These are phyloP conservation scores for Plectosphaerella cucumerina DNA, from an alignment of 2,329 filamentous ascomycete species.

Conservation along the genomic window DNA sequence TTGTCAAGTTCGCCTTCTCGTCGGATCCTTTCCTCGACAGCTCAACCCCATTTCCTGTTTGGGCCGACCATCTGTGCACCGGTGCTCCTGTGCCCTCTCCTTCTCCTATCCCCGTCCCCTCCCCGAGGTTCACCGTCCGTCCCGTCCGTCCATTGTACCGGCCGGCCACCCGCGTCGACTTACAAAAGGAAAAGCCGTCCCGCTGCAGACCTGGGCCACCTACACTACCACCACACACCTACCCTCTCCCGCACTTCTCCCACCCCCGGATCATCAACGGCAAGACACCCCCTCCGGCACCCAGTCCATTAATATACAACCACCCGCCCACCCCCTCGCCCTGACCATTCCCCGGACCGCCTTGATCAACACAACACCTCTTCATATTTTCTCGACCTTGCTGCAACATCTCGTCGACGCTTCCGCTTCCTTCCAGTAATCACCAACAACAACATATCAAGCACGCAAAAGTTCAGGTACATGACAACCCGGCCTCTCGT, in stretches of 20 bases:
- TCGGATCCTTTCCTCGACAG: conserved; percentile 19
- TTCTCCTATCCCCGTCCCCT: conserved; percentile 2
- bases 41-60: conserved; percentile 34
- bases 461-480: neutral
- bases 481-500: neutral
- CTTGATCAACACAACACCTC: neutral
- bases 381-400: conserved; percentile 5
- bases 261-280: conserved; percentile 7
- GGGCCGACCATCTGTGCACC: conserved; percentile 30
- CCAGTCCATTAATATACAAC: neutral
- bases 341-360: neutral
- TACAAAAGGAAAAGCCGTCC: conserved; percentile 14
- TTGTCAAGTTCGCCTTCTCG: conserved; percentile 18
- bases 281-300: conserved; percentile 7
- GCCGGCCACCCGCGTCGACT: neutral
- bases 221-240: conserved; percentile 8
- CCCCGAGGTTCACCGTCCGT: too few species aligned
- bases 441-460: conserved; percentile 5
- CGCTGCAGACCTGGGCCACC: conserved; percentile 2
- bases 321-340: neutral
- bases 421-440: conserved; percentile 1
- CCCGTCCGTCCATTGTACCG: too few species aligned
- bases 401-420: too few species aligned
- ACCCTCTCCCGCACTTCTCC: conserved; percentile 6
- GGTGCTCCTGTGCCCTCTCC: conserved; percentile 22